Evolutionary conservation across 208 protist species (phyloP).

Genomic region (Lotmaria passim): DNA sequence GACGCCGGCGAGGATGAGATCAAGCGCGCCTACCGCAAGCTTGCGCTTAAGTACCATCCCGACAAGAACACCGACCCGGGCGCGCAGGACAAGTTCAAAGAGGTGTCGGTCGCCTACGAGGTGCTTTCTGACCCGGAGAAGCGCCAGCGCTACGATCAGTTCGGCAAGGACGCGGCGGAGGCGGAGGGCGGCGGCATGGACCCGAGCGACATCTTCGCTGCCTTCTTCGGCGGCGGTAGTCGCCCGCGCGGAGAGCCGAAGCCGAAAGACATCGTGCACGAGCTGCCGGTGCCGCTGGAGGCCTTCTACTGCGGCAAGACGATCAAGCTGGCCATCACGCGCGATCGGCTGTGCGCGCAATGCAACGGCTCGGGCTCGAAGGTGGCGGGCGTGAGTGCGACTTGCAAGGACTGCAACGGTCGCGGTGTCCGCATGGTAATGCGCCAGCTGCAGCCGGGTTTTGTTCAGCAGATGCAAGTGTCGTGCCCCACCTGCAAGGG

Average conservation of each 20-base stretch:
- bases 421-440: conserved; percentile 93
- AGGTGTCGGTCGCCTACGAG: conserved; percentile 98
- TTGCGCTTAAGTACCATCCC: conserved; percentile 95
- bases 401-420: conserved; percentile 94
- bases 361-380: conserved; percentile 90
- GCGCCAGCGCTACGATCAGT: conserved; percentile 97
- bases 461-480: conserved; percentile 97
- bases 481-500: conserved; percentile 94
- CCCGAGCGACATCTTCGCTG: conserved; percentile 90
- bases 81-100: conserved; percentile 93
- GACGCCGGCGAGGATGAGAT: conserved; percentile 89
- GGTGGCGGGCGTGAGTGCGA: conserved; percentile 69
- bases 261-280: conserved; percentile 96
- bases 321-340: conserved; percentile 95
- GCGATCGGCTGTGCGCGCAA: conserved; percentile 86
- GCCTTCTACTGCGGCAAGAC: conserved; percentile 98
- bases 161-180: conserved; percentile 96
- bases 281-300: conserved; percentile 94
- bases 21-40: conserved; percentile 93
- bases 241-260: conserved; percentile 90
- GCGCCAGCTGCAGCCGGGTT: conserved; percentile 95
- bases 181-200: conserved; percentile 91
- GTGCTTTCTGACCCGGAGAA: conserved; percentile 97
- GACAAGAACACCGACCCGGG: conserved; percentile 92
- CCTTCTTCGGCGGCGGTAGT: conserved; percentile 90